phyloP scores from a whole-genome alignment of 164 flowering plant genomes.

The Vitis riparia region DNA sequence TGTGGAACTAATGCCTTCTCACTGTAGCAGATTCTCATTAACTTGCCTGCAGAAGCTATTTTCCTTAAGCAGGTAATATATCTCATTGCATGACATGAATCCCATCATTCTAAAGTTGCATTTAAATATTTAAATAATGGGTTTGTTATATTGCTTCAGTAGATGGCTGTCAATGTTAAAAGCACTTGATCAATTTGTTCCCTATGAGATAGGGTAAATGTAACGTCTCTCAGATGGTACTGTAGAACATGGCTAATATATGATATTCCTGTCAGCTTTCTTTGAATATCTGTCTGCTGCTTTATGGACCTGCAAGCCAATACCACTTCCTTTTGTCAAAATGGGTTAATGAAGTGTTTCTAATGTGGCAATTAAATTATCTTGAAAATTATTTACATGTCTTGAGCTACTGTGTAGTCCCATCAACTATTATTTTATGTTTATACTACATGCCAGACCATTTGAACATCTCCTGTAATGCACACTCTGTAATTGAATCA shows the following conservation, averaged over 20 bases:
- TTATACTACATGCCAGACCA: background rate
- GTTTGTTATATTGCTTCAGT: background rate
- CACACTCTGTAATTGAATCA: background rate
- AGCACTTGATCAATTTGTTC: background rate
- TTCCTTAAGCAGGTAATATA: constrained; percentile 74
- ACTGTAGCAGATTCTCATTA: constrained; percentile 94
- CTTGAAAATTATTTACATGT: background rate
- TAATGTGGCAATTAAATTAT: background rate
- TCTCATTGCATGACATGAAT: background rate
- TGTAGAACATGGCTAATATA: background rate
- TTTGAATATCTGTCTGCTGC: background rate
- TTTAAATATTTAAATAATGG: background rate
- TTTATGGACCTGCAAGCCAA: background rate
- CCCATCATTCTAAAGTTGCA: no score
- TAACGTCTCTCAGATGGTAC: no score
- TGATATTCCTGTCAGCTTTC: background rate
- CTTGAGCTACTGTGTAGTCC: background rate
- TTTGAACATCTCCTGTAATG: background rate
- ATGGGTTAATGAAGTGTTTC: background rate
- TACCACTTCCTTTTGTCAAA: background rate
- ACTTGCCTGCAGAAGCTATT: constrained; percentile 87
- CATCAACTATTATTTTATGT: background rate
- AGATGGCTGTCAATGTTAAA: no score
- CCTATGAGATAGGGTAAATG: background rate
- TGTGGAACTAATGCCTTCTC: constrained; percentile 86